Base-by-base conservation (phyloP, 2,329 filamentous ascomycete genomes). In the Phyllosticta citriasiana region DNA sequence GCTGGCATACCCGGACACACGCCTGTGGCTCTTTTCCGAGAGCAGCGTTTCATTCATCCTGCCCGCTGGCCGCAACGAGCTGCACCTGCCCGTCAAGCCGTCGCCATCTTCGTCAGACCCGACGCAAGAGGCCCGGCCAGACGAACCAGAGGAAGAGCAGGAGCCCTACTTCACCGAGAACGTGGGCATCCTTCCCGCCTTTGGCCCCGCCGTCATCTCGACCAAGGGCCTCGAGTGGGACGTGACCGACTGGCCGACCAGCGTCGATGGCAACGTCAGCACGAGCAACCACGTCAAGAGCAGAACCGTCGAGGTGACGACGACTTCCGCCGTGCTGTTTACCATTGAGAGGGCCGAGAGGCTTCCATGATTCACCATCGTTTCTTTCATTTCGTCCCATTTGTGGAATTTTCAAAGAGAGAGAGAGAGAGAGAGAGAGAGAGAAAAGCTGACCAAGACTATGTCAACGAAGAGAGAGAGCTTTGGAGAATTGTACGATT, bases 191-290 rank as follows among this genome's bases (percentile, higher is more conserved):
- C 79, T 99, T 50, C 94, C 94, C 0, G 76, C 97, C 24, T 88
- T 86, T 61, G 89, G 87, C n/a, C 84, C 86, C 2, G 87, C 89
- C 55, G 73, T 81, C n/a, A 91, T 99, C 67, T 87, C 85, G 7
- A 95, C 90, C 0, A 76, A 79, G 14, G 94, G 94, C 0, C 78
- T 97, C 22, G 87, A 96, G 71, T 99, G 94, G 94, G 91, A 99
- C 74, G 89, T 99, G 1, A 71, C 80, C 63, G 79, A 90, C 63
- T 96, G 93, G 91, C 76, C 82, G 65, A 96, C 78, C 24, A 72
- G 75, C 57, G 77, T 80, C 70, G 78, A 78, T 16, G 72, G 73
- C 2, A 73, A 77, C 62, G 73, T 80, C 62, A 80, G 78, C 65
- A 79, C 78, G 6, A 80, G 77, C 63, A 80, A 80, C 64, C 78